Conservation (phyloP, 1,284 basidiomycete genomes). For the Crepidotus sp. region DNA sequence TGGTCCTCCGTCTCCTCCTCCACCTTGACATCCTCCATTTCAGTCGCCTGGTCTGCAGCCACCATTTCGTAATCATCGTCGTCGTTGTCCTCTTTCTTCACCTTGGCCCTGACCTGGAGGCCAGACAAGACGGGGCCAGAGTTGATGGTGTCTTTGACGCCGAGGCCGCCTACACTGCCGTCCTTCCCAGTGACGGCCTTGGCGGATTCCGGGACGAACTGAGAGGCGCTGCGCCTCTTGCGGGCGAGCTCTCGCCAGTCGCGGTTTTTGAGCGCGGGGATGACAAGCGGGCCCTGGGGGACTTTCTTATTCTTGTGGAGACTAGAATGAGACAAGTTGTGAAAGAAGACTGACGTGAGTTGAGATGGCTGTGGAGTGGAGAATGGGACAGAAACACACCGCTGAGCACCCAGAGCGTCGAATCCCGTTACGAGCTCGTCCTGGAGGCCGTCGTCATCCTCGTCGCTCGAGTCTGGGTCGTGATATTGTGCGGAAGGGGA, state of each 20-base stretch:
- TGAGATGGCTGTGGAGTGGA: slow-evolving; percentile 36
- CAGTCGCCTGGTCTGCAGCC: slow-evolving; percentile 20
- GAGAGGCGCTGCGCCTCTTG: slow-evolving; percentile 37
- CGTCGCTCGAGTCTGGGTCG: slow-evolving; percentile 53
- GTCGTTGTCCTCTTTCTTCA: slow-evolving; percentile 28
- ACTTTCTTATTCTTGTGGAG: slow-evolving; percentile 36
- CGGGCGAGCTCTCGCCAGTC: slow-evolving; percentile 81
- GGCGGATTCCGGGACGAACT: slow-evolving; percentile 62
- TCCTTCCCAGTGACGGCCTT: slow-evolving; percentile 57
- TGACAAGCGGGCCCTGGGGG: slow-evolving; percentile 64
- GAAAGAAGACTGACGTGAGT: slow-evolving; percentile 48
- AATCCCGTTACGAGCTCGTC: slow-evolving; percentile 72
- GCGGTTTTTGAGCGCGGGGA: slow-evolving; percentile 73
- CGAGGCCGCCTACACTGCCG: slow-evolving; percentile 73
- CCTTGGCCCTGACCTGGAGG: slow-evolving; percentile 37
- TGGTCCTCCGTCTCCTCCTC: slow-evolving; percentile 64
- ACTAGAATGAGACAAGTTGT: slow-evolving; percentile 27
- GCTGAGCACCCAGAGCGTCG: slow-evolving; percentile 60
- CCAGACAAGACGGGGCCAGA: slow-evolving; percentile 58
- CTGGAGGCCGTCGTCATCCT: slow-evolving; percentile 34
- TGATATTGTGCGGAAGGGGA: slow-evolving; percentile 29
- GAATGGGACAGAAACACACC: slow-evolving; percentile 47
- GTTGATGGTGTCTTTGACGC: slow-evolving; percentile 61
- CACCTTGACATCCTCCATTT: slow-evolving; percentile 23
- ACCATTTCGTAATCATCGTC: slow-evolving; percentile 19